Base-by-base conservation (phyloP, 2,329 filamentous ascomycete species). In the Pseudogymnoascus sp. region DNA sequence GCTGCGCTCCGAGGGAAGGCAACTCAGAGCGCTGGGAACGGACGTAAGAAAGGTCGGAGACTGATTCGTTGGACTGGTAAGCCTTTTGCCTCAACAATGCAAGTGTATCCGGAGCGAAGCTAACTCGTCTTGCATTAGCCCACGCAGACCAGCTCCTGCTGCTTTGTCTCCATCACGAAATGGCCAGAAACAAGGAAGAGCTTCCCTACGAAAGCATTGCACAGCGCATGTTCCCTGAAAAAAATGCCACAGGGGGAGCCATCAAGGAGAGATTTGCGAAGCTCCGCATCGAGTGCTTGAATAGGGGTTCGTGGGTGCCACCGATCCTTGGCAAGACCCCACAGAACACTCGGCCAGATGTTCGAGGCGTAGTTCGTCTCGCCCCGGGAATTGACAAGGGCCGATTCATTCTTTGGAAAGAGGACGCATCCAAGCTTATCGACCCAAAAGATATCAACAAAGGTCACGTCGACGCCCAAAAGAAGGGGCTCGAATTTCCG, bases 221-320 rank as follows among this genome's bases (percentile, higher is more conserved):
- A 22, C 74, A 77, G 57, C 71, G 75, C 1, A 67, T 78, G 14
- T 73, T 73, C 6, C 75, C 76, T 2, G 75, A 76, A 16, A 60
- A 43, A 32, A 54, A 50, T 37, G 73, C 75, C 0, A 75, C 75
- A 1, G 74, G 72, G 2, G 69, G 70, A 16, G 75, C 76, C 4
- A 61, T 78, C 3, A 58, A 64, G 1, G 77, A 79, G 68, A 71
- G 74, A 30, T 60, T 78, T 4, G 63, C 63, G 14, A 73, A 75
- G 0, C 62, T 76, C 3, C 73, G 77, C 4, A 63, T 64, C 1
- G 66, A 69, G 1, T 64, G 77, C 11, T 58, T 75, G 14, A 68
- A 70, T 6, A 72, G 77, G 62, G 77, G 77, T n/a, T 74, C 77
- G 57, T 59, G 76, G 5, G 73, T 79, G 1, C 76, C 77, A 1